Percentiles rank a stretch among this genome's conserved stretches.
Evolutionary conservation across 2,329 filamentous ascomycete species (phyloP).

Genomic region (Aspergillus persii): DNA sequence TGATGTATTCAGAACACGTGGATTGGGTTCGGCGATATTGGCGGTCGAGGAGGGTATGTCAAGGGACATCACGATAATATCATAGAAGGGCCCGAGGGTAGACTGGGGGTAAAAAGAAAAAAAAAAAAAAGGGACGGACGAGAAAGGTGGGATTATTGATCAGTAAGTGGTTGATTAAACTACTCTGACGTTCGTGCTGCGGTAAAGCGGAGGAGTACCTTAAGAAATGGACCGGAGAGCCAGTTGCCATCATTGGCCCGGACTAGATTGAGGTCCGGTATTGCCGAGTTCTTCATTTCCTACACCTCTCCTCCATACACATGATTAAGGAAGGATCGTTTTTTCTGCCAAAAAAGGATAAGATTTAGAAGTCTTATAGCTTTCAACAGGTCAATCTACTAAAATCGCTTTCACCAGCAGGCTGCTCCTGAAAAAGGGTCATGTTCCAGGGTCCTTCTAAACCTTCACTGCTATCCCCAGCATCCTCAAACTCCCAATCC

Average conservation of each 20-base stretch:
- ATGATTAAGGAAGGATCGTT: too few species aligned
- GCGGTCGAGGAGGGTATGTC: conserved; percentile 67
- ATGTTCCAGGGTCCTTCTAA: not conserved
- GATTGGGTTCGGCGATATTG: conserved; percentile 70
- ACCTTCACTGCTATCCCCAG: not conserved
- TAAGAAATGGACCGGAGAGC: not conserved
- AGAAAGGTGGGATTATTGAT: too few species aligned
- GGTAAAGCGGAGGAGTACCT: not conserved
- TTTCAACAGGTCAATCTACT: not conserved
- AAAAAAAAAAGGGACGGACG: too few species aligned
- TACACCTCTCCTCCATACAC: too few species aligned
- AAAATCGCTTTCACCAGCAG: not conserved
- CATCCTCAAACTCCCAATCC: too few species aligned
- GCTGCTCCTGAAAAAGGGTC: not conserved
- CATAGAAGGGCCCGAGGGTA: not conserved
- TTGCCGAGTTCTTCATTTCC: too few species aligned
- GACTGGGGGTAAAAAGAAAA: not conserved
- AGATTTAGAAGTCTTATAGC: too few species aligned
- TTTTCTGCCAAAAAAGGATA: too few species aligned
- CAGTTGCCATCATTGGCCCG: not conserved
- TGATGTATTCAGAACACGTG: conserved; percentile 75
- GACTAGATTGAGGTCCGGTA: not conserved
- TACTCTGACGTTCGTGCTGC: not conserved
- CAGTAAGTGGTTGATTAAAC: not conserved
- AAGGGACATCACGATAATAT: conserved; percentile 62